Evolutionary conservation across 306 rosid genomes (phyloP), one percentile per base, ranked within the genome.

Genomic region (Corylus americana): DNA sequence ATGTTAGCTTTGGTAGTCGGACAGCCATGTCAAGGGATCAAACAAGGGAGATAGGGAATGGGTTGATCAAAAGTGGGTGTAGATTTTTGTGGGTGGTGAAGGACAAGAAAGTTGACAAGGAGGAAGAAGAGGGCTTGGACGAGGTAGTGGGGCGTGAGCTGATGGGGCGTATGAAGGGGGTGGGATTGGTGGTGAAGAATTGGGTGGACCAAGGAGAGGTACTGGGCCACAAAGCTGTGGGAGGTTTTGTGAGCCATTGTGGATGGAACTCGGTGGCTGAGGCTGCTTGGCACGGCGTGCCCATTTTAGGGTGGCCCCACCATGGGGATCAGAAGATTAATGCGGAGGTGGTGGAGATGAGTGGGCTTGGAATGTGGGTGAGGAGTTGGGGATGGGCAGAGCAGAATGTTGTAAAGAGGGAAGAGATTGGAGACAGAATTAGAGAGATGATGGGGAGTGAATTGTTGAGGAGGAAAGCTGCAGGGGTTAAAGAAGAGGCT

Each of bases 41-140:
- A 73, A 80, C 82, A 18, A 83, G 76, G 54, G 97, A 91, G 80
- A 35, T 88, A 1, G 88, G 88, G 18, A 29, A 79, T 5, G 94
- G 94, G 69, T 74, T 92, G 47, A 12, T 81, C 63, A 76, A 29
- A 11, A 78, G 88, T 78, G 89, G 91, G 78, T 81, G 37, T 55
- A 84, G 12, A 9, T 92, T 90, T 75, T 42, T 92, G 81, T 92
- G 92, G 91, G 89, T 85, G 18, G 82, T 88, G 71, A 90, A 92
- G 78, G 85, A 81, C 10, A 88, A 83, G 67, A 22, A 35, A 25
- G 87, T 90, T 20, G 93, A 88, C 37, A 88, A 53, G 48, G 92
- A 85, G 53, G 92, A 90, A 8, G 73, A 76, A 45, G 89, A 82
- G 8, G 73, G 62, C 14, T 11, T 86, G 51, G 83, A 80, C 0